phyloP scores from a whole-genome alignment of 2,329 filamentous ascomycete species.

The Sporothrix dimorphospora region DNA sequence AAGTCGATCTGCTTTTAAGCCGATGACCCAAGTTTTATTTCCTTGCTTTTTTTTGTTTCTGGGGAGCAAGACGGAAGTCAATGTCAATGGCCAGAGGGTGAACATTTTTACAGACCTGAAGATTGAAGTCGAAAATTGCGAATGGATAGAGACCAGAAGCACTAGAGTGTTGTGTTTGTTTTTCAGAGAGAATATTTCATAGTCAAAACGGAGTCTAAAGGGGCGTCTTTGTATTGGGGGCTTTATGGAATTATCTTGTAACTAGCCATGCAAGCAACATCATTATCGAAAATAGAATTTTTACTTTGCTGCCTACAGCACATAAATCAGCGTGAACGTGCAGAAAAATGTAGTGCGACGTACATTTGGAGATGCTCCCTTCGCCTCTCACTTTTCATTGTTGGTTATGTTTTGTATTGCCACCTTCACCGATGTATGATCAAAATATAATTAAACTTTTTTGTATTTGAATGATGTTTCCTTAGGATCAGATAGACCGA shows the following conservation, averaged over 20 bases:
- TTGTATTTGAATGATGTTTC: not conserved
- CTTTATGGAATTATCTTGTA: slow-evolving; percentile 15
- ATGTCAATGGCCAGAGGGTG: not conserved
- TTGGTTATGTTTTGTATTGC: not conserved
- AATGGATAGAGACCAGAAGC: not conserved
- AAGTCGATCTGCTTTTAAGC: not conserved
- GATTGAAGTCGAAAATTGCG: not conserved
- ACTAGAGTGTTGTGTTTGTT: not conserved
- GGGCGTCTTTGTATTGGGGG: slow-evolving; percentile 23
- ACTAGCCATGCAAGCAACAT: slow-evolving; percentile 18
- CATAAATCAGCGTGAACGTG: not conserved
- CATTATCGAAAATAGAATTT: not conserved
- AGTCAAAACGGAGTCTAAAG: slow-evolving; percentile 18
- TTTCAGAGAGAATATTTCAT: not conserved
- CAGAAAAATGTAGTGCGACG: not conserved
- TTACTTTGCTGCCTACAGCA: not conserved
- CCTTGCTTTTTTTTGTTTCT: not conserved
- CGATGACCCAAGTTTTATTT: not conserved
- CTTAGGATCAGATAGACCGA: not conserved
- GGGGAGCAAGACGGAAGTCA: not conserved
- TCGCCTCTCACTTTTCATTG: too few relatives aligned
- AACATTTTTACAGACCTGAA: not conserved
- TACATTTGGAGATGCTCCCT: too few relatives aligned
- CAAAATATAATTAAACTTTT: not conserved
- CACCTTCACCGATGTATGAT: not conserved